These are phyloP conservation scores for Moesziomyces sp. DNA, from an alignment of 1,284 basidiomycete species.

Conservation along the genomic window DNA sequence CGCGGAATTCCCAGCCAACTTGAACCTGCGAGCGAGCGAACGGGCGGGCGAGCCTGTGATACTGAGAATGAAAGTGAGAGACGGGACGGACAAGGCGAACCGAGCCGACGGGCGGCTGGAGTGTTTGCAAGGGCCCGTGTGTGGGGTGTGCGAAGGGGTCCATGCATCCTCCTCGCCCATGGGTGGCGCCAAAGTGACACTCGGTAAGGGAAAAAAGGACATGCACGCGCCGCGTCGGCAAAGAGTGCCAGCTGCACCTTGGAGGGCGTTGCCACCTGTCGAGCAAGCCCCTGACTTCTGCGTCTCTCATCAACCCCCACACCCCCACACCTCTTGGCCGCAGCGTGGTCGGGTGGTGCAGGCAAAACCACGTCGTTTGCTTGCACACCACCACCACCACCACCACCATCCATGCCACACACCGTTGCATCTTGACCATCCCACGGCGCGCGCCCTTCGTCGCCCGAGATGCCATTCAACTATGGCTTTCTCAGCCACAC, in stretches of 20 bases:
- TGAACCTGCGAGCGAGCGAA: constrained; percentile 3
- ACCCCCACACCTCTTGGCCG: neutral
- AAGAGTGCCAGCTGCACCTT: too few relatives aligned
- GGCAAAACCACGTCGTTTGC: neutral
- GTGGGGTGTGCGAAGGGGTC: too few relatives aligned
- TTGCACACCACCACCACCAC: neutral
- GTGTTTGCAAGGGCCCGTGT: too few relatives aligned
- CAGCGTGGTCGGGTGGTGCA: neutral
- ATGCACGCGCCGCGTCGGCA: too few relatives aligned
- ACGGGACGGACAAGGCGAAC: too few relatives aligned
- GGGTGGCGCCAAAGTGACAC: too few relatives aligned
- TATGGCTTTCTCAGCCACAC: constrained; percentile 47
- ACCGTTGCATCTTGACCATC: neutral
- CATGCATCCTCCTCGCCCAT: too few relatives aligned
- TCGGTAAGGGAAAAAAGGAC: too few relatives aligned
- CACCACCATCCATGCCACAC: neutral
- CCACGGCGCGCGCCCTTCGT: too few relatives aligned
- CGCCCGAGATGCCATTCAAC: constrained; percentile 16
- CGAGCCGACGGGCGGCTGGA: too few relatives aligned
- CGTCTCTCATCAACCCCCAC: neutral
- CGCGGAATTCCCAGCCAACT: constrained; percentile 20
- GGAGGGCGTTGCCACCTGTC: too few relatives aligned
- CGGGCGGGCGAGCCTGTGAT: neutral
- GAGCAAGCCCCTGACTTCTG: neutral
- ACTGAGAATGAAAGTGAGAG: too few relatives aligned